Base-by-base conservation (phyloP, 2,329 filamentous ascomycete species). In the Aspergillus bombycis region DNA sequence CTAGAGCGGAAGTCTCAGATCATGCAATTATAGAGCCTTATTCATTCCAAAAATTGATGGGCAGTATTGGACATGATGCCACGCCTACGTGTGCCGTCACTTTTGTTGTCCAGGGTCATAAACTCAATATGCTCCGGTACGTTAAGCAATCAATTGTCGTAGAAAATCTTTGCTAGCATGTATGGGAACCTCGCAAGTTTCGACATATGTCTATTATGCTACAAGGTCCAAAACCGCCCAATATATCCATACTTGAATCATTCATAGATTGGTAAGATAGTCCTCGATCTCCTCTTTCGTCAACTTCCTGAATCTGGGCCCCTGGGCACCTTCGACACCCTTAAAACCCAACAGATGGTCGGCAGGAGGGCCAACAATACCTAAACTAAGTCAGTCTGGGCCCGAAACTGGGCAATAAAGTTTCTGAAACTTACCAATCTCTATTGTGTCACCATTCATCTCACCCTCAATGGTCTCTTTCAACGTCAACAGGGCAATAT, bases 401-500 rank as follows among this genome's bases (percentile, higher is more conserved):
- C 2, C 36, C 21, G 6, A 55, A 23, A n/a, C 12, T 23, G 30
- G 21, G 2, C 21, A 34, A 38, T 26, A 8, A 4, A 21, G 36
- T 21, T 36, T 16, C 11, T 55, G 9, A 52, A 36, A 78, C 89
- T 78, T 82, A 93, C 93, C 94, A 79, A 99, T 97, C 82, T 99
- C 95, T 68, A 99, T 96, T 36, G 94, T 97, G 79, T 98, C 94
- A 67, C 94, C 94, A 72, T 94, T 98, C 94, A 98, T 98, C 83
- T 98, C 95, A 62, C 95, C 95, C 83, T 98, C 94, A 76, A 99
- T 99, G 62, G 95, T 97, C 86, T 99, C 95, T 86, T 99, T 99
- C 77, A 99, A 84, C 30, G 95, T 99, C 78, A 99, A 84, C 61
- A 99, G 86, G 65, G 95, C 95, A 83, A 99, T 99, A 81, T 99